phyloP scores from a whole-genome alignment of 495 filamentous ascomycete genomes.

The Aspergillus ostianus region DNA sequence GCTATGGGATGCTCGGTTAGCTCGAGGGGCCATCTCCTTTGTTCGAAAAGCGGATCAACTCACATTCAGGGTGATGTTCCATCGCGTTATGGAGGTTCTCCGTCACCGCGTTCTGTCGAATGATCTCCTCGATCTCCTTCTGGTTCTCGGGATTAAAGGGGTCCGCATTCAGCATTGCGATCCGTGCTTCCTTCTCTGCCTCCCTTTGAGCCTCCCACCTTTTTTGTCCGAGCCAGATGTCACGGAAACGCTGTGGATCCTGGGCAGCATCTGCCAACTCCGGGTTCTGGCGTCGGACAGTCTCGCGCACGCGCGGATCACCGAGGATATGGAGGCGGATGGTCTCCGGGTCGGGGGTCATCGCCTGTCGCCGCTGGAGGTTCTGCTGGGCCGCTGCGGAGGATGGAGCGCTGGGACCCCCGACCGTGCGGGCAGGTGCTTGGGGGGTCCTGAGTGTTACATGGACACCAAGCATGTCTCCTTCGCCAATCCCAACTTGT shows the following conservation, averaged over 20 bases:
- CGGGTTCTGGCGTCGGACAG: conserved; percentile 67
- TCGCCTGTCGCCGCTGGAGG: conserved; percentile 37
- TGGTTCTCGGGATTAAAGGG: conserved; percentile 91
- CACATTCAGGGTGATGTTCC: conserved; percentile 96
- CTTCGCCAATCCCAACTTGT: conserved; percentile 78
- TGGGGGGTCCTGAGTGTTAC: conserved; percentile 46
- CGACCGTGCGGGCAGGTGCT: conserved; percentile 19
- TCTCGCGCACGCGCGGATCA: conserved; percentile 66
- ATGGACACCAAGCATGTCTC: conserved; percentile 89
- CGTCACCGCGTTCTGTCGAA: conserved; percentile 86
- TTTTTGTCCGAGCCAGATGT: conserved; percentile 62
- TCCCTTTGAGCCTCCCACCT: conserved; percentile 67
- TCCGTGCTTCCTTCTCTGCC: conserved; percentile 73
- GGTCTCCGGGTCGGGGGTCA: conserved; percentile 69
- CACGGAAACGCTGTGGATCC: conserved; percentile 70
- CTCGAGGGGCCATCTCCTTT: not conserved
- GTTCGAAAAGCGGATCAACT: conserved; percentile 17
- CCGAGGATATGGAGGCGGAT: conserved; percentile 80
- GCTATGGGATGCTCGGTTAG: conserved; percentile 52
- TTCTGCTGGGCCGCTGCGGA: conserved; percentile 37
- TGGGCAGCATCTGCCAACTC: conserved; percentile 76
- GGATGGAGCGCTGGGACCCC: conserved; percentile 32
- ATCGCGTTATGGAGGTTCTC: conserved; percentile 94
- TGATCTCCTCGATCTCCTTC: conserved; percentile 92
- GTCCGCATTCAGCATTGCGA: conserved; percentile 79